Conservation (phyloP, 352 stramenopile genomes). For the Pythium aquatile region DNA sequence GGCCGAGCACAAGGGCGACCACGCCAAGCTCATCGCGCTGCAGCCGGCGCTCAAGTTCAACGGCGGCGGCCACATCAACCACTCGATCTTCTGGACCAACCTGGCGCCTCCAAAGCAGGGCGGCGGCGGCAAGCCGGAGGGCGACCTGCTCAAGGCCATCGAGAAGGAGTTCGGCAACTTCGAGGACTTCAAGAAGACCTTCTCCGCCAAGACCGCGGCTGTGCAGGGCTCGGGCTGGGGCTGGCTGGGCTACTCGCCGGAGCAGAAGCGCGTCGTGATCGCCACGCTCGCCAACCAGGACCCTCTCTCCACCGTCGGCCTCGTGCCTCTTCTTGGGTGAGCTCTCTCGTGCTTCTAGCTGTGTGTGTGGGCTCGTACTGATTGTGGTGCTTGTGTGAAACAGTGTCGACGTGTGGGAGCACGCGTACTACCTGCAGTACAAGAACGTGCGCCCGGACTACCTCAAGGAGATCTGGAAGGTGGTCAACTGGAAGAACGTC, state of each 20-base stretch:
- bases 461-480: constrained; percentile 92
- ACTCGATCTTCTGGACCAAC: constrained; percentile 99
- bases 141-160: constrained; percentile 89
- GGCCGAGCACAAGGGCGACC: constrained; percentile 84
- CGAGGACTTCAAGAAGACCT: constrained; percentile 90
- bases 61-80: constrained; percentile 97
- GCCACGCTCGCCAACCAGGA: constrained; percentile 95
- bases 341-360: not conserved
- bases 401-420: constrained; percentile 98
- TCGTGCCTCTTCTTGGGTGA: constrained; percentile 93
- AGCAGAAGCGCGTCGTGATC: constrained; percentile 84
- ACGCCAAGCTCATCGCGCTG: constrained; percentile 90
- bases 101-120: constrained; percentile 74
- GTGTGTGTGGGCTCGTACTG: not conserved
- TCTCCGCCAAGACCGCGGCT: constrained; percentile 87
- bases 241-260: constrained; percentile 94
- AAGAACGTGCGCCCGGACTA: constrained; percentile 96
- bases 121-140: constrained; percentile 78
- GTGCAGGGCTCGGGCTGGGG: constrained; percentile 98
- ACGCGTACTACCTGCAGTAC: constrained; percentile 97
- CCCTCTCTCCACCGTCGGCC: constrained; percentile 93
- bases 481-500: constrained; percentile 95
- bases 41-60: constrained; percentile 97
- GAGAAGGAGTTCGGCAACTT: constrained; percentile 91
- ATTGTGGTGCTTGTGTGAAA: constrained; percentile 9